Evolutionary conservation across 352 stramenopile genomes (phyloP).

Genomic region (Aphanomyces invadans): DNA sequence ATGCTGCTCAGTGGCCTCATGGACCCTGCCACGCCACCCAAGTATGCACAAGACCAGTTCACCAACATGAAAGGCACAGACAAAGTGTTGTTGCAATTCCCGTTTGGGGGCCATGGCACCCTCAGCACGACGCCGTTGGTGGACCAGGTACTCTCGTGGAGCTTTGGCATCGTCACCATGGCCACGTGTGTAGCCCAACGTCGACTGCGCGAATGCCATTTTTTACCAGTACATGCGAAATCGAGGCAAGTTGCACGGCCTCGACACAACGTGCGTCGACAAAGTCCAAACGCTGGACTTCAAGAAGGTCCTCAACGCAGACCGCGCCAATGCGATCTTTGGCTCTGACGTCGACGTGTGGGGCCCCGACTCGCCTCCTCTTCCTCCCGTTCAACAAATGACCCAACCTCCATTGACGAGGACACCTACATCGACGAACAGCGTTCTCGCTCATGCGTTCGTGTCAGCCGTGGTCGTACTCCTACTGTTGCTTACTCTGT

Average conservation of each 20-base stretch:
- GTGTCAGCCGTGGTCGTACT: no score
- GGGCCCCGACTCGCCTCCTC: neutral
- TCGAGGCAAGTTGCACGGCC: slow-evolving; percentile 24
- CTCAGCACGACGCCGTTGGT: slow-evolving; percentile 29
- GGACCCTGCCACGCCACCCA: slow-evolving; percentile 33
- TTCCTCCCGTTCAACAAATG: neutral
- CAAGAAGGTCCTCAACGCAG: neutral
- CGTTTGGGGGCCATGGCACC: slow-evolving; percentile 36
- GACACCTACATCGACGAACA: no score
- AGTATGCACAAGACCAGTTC: slow-evolving; percentile 34
- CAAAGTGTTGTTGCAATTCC: slow-evolving; percentile 41
- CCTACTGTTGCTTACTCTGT: neutral
- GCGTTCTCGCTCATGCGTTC: no score
- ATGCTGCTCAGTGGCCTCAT: slow-evolving; percentile 32
- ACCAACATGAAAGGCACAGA: slow-evolving; percentile 25
- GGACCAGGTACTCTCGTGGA: neutral
- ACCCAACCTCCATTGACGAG: neutral
- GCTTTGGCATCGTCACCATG: no score
- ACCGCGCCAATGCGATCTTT: neutral
- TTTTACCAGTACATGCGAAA: slow-evolving; percentile 22
- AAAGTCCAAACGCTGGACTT: slow-evolving; percentile 6
- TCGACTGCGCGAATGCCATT: slow-evolving; percentile 26
- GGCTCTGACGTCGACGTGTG: neutral
- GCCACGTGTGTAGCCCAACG: neutral
- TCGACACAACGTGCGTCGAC: slow-evolving; percentile 31